Base-by-base conservation (phyloP, 2,329 filamentous ascomycete species). In the Mycogone perniciosa region DNA sequence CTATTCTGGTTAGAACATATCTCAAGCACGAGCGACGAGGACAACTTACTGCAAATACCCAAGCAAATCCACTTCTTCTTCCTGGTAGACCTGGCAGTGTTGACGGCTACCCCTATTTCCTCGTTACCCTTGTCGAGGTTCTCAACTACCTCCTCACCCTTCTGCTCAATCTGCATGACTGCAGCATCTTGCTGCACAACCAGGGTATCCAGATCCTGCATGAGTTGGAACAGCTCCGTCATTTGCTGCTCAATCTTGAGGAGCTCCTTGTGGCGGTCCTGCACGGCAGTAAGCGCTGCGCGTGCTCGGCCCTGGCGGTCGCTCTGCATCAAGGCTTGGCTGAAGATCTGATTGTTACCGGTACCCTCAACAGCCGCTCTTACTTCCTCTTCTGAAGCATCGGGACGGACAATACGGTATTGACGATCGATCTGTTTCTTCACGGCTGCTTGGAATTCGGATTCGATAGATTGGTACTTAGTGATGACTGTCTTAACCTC, bases 11-110 rank as follows among this genome's bases (percentile, higher is more conserved):
- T 58, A 72, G 64, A 20, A 48, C 20, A 27, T 7, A 35, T 13
- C 44, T n/a, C 35, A 13, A 2, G 1, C 11, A 4, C 11, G 26
- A 8, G 31, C 5, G 13, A 10, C n/a, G 7, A 37, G 5, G 10
- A 27, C 9, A 31, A 63, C 79, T 60, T 74, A 82, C 79, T 72
- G 60, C 77, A 73, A 63, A 96, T 89, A 62, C 85, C 84, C 59
- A 96, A 72, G 76, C 90, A 96, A 67, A 88, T 91, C 91, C 90
- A 96, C 86, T 96, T 96, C 89, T 95, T 95, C 74, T 84, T 88
- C 60, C 88, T 80, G 46, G 86, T 88, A 60, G 82, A 81, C 66
- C 86, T 79, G 7, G 92, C 92, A 59, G 88, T 95, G 54, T 79
- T 77, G 56, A 96, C 87, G 9, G 91, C 91, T n/a, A 80, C 80